These are phyloP conservation scores for Tetrapisispora arboricola DNA, from an alignment of 805 yeast species.

Conservation along the genomic window DNA sequence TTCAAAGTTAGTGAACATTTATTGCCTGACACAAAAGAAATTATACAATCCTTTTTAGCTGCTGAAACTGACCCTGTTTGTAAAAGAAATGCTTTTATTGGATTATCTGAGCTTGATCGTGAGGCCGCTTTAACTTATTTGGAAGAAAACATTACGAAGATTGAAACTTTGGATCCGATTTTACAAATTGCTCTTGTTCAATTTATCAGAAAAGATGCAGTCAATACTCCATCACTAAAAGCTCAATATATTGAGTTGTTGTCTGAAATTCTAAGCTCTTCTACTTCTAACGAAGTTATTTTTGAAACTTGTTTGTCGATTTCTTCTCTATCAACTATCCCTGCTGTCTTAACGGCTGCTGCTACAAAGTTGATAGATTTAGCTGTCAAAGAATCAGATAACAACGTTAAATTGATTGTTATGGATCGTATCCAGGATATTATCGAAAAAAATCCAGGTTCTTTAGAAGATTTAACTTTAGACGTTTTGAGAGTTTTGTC, in stretches of 20 bases:
- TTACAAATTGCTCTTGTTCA: slow-evolving; percentile 85
- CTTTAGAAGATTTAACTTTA: slow-evolving; percentile 70
- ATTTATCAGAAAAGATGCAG: slow-evolving; percentile 77
- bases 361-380: slow-evolving; percentile 80
- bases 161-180: slow-evolving; percentile 66
- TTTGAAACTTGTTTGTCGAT: slow-evolving; percentile 88
- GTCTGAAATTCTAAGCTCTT: slow-evolving; percentile 58
- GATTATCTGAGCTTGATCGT: slow-evolving; percentile 71
- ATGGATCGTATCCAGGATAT: slow-evolving; percentile 76
- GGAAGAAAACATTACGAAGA: slow-evolving; percentile 51
- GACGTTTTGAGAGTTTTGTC: slow-evolving; percentile 79
- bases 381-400: slow-evolving; percentile 89
- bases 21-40: slow-evolving; percentile 91
- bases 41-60: slow-evolving; percentile 58
- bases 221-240: slow-evolving; percentile 50
- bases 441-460: slow-evolving; percentile 65
- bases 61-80: slow-evolving; percentile 90
- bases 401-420: slow-evolving; percentile 87
- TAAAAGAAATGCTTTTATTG: slow-evolving; percentile 89
- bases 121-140: slow-evolving; percentile 76
- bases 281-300: slow-evolving; percentile 51
- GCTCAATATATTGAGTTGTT: slow-evolving; percentile 64
- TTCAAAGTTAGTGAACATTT: slow-evolving; percentile 75
- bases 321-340: slow-evolving; percentile 49
- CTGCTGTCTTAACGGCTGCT: slow-evolving; percentile 61